Evolutionary conservation across 179 eudicot species (phyloP).

Genomic region (Actinidia polygama): DNA sequence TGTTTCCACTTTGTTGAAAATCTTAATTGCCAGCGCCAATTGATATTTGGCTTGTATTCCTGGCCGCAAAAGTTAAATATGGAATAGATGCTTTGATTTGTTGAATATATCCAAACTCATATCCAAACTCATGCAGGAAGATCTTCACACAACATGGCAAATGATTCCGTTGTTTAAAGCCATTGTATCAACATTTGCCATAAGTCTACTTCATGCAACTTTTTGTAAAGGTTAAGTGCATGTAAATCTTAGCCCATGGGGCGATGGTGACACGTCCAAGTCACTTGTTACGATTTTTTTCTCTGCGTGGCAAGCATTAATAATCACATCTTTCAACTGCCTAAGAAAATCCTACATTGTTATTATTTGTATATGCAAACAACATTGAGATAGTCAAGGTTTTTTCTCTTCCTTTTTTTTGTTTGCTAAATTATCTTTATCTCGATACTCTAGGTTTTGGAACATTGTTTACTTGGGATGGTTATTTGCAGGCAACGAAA

Average conservation of each 20-base stretch:
- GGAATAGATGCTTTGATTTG: neutral
- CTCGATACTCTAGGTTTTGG: neutral
- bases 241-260: neutral
- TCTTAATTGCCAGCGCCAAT: neutral
- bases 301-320: neutral
- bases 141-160: neutral
- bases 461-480: neutral
- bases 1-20: neutral
- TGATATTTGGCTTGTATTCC: neutral
- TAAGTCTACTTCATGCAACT: neutral
- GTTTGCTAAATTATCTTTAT: neutral
- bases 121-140: neutral
- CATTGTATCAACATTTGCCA: neutral
- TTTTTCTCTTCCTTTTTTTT: neutral
- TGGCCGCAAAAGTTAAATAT: neutral
- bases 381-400: neutral
- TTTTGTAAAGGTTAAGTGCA: neutral
- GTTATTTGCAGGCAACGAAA: constrained; percentile 50
- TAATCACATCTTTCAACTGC: neutral
- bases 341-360: neutral
- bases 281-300: neutral
- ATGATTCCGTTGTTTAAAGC: neutral
- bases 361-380: neutral
- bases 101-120: neutral
- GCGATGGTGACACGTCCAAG: constrained; percentile 2